phyloP scores from a whole-genome alignment of 2,329 filamentous ascomycete species.

The Colletotrichum sp. region DNA sequence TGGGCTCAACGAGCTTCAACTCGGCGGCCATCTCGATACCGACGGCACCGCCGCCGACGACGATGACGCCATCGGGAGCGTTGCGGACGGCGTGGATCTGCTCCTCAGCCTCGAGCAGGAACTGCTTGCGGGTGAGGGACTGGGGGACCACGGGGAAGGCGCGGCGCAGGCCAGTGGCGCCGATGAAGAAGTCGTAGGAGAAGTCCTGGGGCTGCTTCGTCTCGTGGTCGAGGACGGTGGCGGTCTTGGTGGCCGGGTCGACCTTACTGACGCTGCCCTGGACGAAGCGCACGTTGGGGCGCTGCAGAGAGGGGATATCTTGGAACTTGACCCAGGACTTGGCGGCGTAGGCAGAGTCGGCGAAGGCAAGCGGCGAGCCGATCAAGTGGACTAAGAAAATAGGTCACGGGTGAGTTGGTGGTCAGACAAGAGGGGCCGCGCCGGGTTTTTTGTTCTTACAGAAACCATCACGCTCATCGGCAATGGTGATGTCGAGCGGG shows the following conservation, averaged over 20 bases:
- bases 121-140: slow-evolving; percentile 64
- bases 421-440: background rate
- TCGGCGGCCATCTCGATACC: slow-evolving; percentile 85
- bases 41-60: slow-evolving; percentile 81
- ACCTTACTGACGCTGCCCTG: slow-evolving; percentile 69
- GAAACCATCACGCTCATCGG: slow-evolving; percentile 84
- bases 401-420: background rate
- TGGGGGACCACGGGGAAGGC: slow-evolving; percentile 77
- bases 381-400: slow-evolving; percentile 70
- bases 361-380: slow-evolving; percentile 75
- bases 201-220: slow-evolving; percentile 48
- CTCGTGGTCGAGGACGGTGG: slow-evolving; percentile 56
- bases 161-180: slow-evolving; percentile 72
- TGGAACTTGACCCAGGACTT: slow-evolving; percentile 75
- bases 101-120: slow-evolving; percentile 63
- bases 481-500: slow-evolving; percentile 72
- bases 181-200: slow-evolving; percentile 77
- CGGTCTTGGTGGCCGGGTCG: slow-evolving; percentile 63
- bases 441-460: slow-evolving; percentile 57
- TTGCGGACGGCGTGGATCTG: slow-evolving; percentile 62
- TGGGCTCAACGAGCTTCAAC: slow-evolving; percentile 70
- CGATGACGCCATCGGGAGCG: slow-evolving; percentile 64
- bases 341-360: slow-evolving; percentile 65
- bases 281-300: slow-evolving; percentile 65
- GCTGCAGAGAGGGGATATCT: slow-evolving; percentile 70